These are phyloP conservation scores for Ceratobasidium sp. DNA, from an alignment of 1,284 basidiomycete species.

Conservation along the genomic window DNA sequence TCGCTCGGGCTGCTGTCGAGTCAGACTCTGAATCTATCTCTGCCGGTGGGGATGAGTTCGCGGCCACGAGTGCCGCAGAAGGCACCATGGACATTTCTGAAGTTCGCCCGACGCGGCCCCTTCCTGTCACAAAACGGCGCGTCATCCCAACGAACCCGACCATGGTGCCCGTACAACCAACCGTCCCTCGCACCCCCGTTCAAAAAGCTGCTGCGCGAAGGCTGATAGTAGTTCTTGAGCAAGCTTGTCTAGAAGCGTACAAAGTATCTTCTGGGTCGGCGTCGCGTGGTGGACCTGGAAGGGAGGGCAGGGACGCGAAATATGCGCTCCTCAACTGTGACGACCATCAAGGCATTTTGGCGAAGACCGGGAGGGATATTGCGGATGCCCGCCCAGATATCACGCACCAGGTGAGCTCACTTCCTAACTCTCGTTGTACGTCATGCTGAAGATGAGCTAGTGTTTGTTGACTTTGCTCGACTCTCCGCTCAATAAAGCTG, in stretches of 20 bases:
- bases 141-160: conserved; percentile 66
- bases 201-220: conserved; percentile 72
- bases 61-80: neutral
- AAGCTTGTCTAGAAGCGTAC: conserved; percentile 96
- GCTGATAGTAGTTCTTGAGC: conserved; percentile 91
- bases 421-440: conserved; percentile 30
- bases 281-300: conserved; percentile 55
- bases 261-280: conserved; percentile 71
- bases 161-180: conserved; percentile 82
- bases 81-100: conserved; percentile 35
- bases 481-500: conserved; percentile 98
- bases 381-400: conserved; percentile 98
- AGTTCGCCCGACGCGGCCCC: conserved; percentile 45
- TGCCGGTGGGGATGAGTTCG: conserved; percentile 25
- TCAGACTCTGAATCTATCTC: conserved; percentile 28
- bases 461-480: conserved; percentile 97
- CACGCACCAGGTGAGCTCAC: conserved; percentile 86
- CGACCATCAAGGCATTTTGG: conserved; percentile 98
- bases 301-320: conserved; percentile 81
- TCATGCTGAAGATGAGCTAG: conserved; percentile 57
- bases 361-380: conserved; percentile 97
- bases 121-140: conserved; percentile 54
- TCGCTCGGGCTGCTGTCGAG: conserved; percentile 17
- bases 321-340: conserved; percentile 98
- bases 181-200: conserved; percentile 70